phyloP scores from a whole-genome alignment of 1,284 basidiomycete species.

The Chalciporus sp. region DNA sequence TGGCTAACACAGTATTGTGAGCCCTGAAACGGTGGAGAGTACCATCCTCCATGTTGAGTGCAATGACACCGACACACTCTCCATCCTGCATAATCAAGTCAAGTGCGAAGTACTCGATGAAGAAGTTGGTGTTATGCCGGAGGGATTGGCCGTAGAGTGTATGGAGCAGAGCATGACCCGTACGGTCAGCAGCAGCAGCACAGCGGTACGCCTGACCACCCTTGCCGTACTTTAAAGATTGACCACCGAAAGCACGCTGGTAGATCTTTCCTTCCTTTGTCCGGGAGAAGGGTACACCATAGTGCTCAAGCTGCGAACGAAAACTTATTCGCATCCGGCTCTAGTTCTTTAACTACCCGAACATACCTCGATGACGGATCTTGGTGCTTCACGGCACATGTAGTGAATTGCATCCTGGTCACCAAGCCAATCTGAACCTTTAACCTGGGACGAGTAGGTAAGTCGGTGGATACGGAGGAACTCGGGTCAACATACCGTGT shows the following conservation, averaged over 20 bases:
- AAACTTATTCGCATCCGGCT: not conserved
- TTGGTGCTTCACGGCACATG: conserved; percentile 96
- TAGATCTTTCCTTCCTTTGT: conserved; percentile 99
- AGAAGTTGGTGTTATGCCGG: conserved; percentile 99
- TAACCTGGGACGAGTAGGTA: conserved; percentile 62
- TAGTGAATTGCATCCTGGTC: conserved; percentile 99
- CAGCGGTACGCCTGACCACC: conserved; percentile 99
- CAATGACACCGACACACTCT: conserved; percentile 99
- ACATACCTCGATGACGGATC: conserved; percentile 87
- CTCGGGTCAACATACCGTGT: conserved; percentile 68
- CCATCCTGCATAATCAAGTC: conserved; percentile 99
- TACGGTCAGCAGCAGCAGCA: conserved; percentile 98
- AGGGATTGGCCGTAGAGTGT: conserved; percentile 99
- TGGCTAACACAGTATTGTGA: conserved; percentile 98
- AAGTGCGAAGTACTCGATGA: conserved; percentile 99
- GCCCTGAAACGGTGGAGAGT: conserved; percentile 98
- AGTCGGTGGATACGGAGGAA: conserved; percentile 2
- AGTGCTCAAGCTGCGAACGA: conserved; percentile 87
- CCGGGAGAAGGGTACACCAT: conserved; percentile 97
- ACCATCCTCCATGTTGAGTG: conserved; percentile 99
- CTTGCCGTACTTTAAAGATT: conserved; percentile 96
- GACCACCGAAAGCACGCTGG: conserved; percentile 99
- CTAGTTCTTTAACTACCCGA: not conserved
- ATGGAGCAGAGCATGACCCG: conserved; percentile 97
- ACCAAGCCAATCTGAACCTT: conserved; percentile 99